A percentile compares a stretch with the other conserved stretches of the same genome.
These are phyloP conservation scores for Drosera spatulata DNA, from an alignment of 179 eudicot genomes.

Conservation along the genomic window DNA sequence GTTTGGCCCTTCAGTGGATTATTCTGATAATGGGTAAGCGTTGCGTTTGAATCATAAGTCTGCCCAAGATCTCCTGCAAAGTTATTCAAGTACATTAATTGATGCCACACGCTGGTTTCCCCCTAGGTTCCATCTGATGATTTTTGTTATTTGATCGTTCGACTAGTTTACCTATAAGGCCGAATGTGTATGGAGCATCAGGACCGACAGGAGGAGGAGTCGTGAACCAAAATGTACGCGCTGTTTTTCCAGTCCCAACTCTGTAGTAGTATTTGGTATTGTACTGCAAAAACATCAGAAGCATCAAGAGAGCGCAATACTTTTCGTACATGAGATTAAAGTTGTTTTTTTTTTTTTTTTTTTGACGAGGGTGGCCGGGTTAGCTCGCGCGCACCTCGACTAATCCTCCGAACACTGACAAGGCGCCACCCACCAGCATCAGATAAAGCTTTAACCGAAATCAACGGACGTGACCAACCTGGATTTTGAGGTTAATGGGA, in stretches of 20 bases:
- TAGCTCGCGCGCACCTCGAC: neutral
- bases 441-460: too few species aligned
- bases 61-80: slow-evolving; percentile 4
- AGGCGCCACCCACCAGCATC: neutral
- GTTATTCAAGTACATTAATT: neutral
- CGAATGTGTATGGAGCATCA: slow-evolving; percentile 40
- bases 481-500: too few species aligned
- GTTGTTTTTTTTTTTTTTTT: too few species aligned
- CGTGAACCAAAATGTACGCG: slow-evolving; percentile 29
- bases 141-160: neutral
- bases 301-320: neutral
- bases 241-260: slow-evolving; percentile 15
- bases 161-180: slow-evolving; percentile 24
- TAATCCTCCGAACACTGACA: neutral
- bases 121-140: neutral
- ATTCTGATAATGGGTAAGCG: neutral
- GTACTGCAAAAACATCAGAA: slow-evolving; percentile 9
- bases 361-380: too few species aligned
- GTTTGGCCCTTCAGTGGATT: neutral
- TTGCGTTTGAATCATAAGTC: slow-evolving; percentile 2
- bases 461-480: too few species aligned
- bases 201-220: slow-evolving; percentile 32
- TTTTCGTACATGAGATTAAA: neutral
- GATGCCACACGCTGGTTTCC: neutral
- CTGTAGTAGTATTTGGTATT: slow-evolving; percentile 21